These are phyloP conservation scores for Discostella stelligeroides DNA, from an alignment of 108 stramenopile species.

Conservation along the genomic window DNA sequence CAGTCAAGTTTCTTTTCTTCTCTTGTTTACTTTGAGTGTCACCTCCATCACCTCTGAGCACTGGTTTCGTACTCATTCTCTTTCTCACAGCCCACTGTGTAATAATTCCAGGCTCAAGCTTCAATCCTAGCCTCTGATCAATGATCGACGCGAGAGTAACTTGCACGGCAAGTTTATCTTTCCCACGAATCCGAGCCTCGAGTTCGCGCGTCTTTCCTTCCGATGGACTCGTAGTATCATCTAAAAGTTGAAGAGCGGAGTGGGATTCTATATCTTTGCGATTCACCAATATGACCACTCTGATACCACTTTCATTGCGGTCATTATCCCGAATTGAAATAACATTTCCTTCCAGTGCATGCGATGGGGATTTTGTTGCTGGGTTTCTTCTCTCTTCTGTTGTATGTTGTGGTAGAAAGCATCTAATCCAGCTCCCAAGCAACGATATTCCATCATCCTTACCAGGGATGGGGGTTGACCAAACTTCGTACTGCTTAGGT, in stretches of 20 bases:
- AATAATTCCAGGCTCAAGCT: conserved; percentile 13
- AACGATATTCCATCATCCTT: conserved; percentile 66
- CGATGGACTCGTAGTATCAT: conserved; percentile 19
- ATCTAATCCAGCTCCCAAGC: conserved; percentile 69
- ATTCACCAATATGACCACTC: conserved; percentile 59
- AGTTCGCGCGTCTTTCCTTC: conserved; percentile 42
- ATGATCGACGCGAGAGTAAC: conserved; percentile 41
- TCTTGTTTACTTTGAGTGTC: conserved; percentile 65
- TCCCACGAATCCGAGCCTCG: conserved; percentile 61
- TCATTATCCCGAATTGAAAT: conserved; percentile 51
- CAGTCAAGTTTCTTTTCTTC: no score
- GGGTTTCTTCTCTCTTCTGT: conserved; percentile 24
- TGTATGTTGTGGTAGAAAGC: conserved; percentile 51
- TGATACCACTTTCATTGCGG: conserved; percentile 10
- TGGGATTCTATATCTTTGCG: conserved; percentile 31
- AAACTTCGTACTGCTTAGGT: conserved; percentile 47
- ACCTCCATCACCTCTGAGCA: conserved; percentile 65
- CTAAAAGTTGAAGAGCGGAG: conserved; percentile 50
- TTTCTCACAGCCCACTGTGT: conserved; percentile 71
- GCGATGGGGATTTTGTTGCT: conserved; percentile 17
- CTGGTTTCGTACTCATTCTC: conserved; percentile 52
- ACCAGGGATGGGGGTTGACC: conserved; percentile 65
- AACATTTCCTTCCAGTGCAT: conserved; percentile 66
- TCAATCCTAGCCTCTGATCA: conserved; percentile 23
- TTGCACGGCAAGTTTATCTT: conserved; percentile 52